Evolutionary conservation across 306 rosid genomes (phyloP).

Genomic region (Begonia masoniana): DNA sequence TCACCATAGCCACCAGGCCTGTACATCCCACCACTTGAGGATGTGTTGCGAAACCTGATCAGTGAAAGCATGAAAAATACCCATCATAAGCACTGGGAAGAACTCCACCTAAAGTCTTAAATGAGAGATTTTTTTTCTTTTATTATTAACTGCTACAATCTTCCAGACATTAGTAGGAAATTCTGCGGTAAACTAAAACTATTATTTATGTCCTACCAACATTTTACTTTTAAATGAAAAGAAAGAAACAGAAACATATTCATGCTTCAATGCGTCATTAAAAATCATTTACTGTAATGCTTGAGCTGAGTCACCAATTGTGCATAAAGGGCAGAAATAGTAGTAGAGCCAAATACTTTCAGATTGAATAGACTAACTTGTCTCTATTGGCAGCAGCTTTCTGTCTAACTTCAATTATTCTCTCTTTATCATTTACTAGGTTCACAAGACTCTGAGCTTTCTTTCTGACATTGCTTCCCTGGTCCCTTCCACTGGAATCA

Average conservation of each 20-base stretch:
- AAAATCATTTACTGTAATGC: not conserved
- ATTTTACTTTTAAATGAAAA: no score
- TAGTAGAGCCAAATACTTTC: not conserved
- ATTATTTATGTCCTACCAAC: not conserved
- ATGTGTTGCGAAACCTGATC: conserved; percentile 60
- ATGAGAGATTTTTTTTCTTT: no score
- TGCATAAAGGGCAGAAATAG: conserved; percentile 4
- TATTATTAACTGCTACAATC: not conserved
- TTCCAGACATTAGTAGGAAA: not conserved
- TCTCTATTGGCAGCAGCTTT: conserved; percentile 81
- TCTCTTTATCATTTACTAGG: conserved; percentile 82
- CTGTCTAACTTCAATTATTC: conserved; percentile 69
- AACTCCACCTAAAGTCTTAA: no score
- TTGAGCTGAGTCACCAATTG: no score
- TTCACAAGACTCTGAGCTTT: conserved; percentile 67
- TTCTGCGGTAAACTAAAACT: not conserved
- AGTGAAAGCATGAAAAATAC: not conserved
- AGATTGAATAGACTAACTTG: conserved; percentile 41
- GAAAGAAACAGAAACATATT: no score
- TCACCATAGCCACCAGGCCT: conserved; percentile 69
- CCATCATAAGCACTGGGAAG: no score
- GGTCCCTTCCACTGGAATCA: conserved; percentile 90
- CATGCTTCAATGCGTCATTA: not conserved
- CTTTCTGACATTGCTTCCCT: conserved; percentile 86
- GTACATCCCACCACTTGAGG: conserved; percentile 58